Evolutionary conservation across 192 early-diverging fungal genomes (phyloP), one percentile per base, ranked within the genome.

Genomic region (Linnemannia exigua): DNA sequence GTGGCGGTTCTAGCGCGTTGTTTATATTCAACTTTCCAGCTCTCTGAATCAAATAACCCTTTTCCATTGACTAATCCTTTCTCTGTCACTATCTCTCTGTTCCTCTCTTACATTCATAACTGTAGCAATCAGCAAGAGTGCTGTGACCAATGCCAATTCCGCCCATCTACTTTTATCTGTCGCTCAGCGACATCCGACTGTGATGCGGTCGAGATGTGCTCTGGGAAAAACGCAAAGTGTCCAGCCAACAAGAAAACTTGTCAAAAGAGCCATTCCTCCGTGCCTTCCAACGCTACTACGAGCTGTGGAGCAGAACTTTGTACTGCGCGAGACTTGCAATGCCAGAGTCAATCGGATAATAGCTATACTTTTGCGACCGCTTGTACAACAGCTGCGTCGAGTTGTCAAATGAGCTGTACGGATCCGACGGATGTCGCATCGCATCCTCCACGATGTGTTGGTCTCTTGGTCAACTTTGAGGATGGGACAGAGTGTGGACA

Each of bases 401-500:
- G 67, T 12, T 85, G 83, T 25, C 77, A 67, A 8, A 36, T 85
- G 2, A 79, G 73, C 44, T 85, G 83, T 44, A 69, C 50, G 0
- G 28, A 73, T 52, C 31, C 54, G n/a, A 72, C 33, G 0, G 44
- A 52, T 19, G 44, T 25, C n/a, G 7, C 19, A 14, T 31, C 41
- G 58, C 54, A n/a, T 28, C 58, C 12, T 3, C 37, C 9, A 33
- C 58, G 67, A 19, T 79, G 83, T 54, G 4, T 51, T n/a, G 31
- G 11, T 9, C 46, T 79, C 14, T 52, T 74, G 9, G 36, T 46
- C 28, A 44, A 70, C 33, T 85, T 79, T 46, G 17, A 72, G 20
- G 83, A 85, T 9, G 83, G 83, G 6, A 85, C 83, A 14, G 72
- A 58, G 4, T 85, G 83, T 54, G 83, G 77, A 16, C 68, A 79